These are phyloP conservation scores for Holtermanniella nyarrowii DNA, from an alignment of 768 basidiomycete genomes.

Conservation along the genomic window DNA sequence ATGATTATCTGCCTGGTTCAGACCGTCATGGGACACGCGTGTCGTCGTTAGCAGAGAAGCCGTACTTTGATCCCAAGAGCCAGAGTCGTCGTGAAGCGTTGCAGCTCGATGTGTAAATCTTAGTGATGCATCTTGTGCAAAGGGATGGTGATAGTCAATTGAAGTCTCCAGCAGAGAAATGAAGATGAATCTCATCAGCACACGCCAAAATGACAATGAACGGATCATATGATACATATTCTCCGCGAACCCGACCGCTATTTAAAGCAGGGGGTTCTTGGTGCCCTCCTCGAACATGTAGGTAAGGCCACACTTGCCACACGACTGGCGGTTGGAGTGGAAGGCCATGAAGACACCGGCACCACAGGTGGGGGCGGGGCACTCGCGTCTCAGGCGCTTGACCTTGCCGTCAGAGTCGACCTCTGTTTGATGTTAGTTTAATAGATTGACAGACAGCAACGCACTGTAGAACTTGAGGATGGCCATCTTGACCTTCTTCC, in stretches of 20 bases:
- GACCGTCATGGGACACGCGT: slow-evolving; percentile 1
- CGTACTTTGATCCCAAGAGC: slow-evolving; percentile 1
- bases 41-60: slow-evolving; percentile 3
- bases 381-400: slow-evolving; percentile 97
- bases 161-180: background rate
- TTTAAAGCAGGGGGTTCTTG: slow-evolving; percentile 35
- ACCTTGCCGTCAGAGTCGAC: slow-evolving; percentile 99
- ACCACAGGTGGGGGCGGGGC: slow-evolving; percentile 45
- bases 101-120: background rate
- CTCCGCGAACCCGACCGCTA: background rate
- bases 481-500: slow-evolving; percentile 99
- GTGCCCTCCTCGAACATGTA: slow-evolving; percentile 41
- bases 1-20: background rate
- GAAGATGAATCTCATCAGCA: too few species aligned
- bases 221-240: background rate
- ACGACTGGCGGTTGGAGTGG: slow-evolving; percentile 97
- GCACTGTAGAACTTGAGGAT: slow-evolving; percentile 94
- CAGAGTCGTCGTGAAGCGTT: background rate
- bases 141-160: background rate
- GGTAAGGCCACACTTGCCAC: slow-evolving; percentile 52
- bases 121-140: background rate
- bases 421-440: too few species aligned
- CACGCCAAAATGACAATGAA: background rate
- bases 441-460: background rate
- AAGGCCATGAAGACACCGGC: slow-evolving; percentile 72